Base-by-base conservation (phyloP, 495 filamentous ascomycete species). In the Beverwykella pulmonaria region DNA sequence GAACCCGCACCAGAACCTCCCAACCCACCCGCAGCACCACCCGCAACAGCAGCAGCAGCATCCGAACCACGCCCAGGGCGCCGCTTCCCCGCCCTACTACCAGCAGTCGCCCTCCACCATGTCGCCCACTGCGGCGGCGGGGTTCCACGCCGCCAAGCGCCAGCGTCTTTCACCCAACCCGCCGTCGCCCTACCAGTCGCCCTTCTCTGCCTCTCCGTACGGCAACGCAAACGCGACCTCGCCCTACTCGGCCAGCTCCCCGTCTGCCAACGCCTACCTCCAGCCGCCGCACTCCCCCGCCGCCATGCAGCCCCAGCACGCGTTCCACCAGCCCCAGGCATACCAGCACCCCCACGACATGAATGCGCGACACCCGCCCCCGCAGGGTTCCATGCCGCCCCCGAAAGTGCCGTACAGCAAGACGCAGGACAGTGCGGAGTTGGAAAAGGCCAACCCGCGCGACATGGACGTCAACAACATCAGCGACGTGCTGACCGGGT, bases 401-500 rank as follows among this genome's bases (percentile, higher is more conserved):
- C 92, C 92, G 0, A 87, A 86, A 34, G 89, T 87, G 55, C 89
- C 91, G 19, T 52, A 49, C 22, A 72, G 71, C 49, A 76, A 78
- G 59, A 80, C 80, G 12, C 59, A 55, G 53, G 64, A 70, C 22
- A 70, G 41, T 14, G 6, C 27, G 20, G 60, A 66, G 53, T 53
- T 69, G 8, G 88, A 90, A 30, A 86, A 86, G 61, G 84, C 87
- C 0, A 67, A 69, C 50, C 46, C 67, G 15, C 48, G 57, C 25
- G 59, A 64, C 36, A 82, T 81, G 0, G 92, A 91, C 75, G 85
- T 88, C 41, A 84, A 87, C 47, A 86, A 91, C 59, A 79, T 92
- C 53, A 87, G 84, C 52, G 92, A 97, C 80, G 87, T 92, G 50
- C 73, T 96, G 61, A 83, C 85, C 29, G 88, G 85, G 32, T 89